Conservation (phyloP, 202 grass and related monocot species). For the Panicum hallii region DNA sequence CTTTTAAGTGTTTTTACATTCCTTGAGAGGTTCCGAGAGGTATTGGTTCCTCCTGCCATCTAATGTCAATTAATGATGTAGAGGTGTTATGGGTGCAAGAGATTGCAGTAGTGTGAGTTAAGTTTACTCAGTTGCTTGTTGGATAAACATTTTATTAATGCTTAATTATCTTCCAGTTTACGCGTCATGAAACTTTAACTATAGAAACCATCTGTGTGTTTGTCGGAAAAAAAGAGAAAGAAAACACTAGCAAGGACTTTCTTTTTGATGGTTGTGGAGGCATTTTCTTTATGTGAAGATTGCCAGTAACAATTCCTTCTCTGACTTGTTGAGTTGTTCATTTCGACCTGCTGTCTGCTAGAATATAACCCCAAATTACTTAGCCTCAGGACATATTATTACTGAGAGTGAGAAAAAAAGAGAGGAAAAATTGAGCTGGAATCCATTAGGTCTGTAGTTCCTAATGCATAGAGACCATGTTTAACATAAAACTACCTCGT, state of each 20-base stretch:
- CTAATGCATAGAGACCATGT: background rate
- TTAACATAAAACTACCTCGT: background rate
- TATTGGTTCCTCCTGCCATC: background rate
- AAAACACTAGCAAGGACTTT: background rate
- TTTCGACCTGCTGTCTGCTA: background rate
- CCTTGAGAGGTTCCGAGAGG: background rate
- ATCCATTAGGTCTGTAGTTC: background rate
- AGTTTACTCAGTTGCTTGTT: slow-evolving; percentile 15
- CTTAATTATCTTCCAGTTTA: slow-evolving; percentile 20
- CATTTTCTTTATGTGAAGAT: background rate
- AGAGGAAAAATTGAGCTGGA: background rate
- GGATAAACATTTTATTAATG: slow-evolving; percentile 20
- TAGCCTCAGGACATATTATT: background rate
- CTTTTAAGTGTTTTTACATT: background rate
- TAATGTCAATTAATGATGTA: slow-evolving; percentile 26
- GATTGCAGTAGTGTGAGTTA: background rate
- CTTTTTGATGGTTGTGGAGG: background rate
- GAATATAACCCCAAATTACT: background rate
- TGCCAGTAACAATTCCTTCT: slow-evolving; percentile 11
- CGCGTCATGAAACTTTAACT: background rate
- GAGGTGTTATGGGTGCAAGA: slow-evolving; percentile 9
- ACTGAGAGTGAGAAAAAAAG: too few relatives aligned
- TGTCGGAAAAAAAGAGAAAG: background rate
- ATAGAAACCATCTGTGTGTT: background rate
- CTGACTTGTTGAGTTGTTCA: slow-evolving; percentile 18